Evolutionary conservation across 805 yeast species (phyloP), one percentile per base, ranked within the genome.

Genomic region (Zygoascus ofunaensis): DNA sequence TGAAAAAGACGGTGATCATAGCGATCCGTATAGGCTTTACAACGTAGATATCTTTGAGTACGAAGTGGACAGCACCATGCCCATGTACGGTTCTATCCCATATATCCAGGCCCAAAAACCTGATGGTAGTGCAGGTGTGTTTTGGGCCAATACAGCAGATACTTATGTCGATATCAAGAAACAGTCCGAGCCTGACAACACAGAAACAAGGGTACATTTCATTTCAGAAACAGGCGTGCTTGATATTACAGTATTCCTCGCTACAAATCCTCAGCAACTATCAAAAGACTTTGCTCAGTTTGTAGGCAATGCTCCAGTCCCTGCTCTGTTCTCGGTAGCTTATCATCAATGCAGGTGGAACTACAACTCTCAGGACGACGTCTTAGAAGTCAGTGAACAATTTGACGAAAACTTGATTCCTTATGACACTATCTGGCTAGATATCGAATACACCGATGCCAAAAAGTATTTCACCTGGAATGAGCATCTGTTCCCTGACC

Each of bases 291-390:
- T 82, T 60, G 81, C 87, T 1, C 52, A 60, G 2, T 61, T 92
- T 15, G 80, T 94, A 0, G 98, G 98, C 0, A 73, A 65, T 46
- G 71, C 87, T 0, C 61, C 70, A 5, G 63, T 92, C 8, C 98
- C 98, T 1, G 82, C 78, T 50, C 50, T 80, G 36, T 83, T 87
- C 55, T 70, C 95, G 0, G 61, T 87, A 12, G 97, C 95, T 0
- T 86, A 92, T 59, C 97, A 92, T 59, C 98, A 92, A 63, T 90
- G 96, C 59, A 74, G 97, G 57, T 92, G 98, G 98, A 92, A 92
- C 61, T 92, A 92, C 65, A 85, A 86, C 58, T 89, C 83, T 54
- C 89, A 85, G 57, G 71, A 71, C 8, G 98, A 92, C 62, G 90
- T 92, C 1, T 62, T 87, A n/a, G 77, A 71, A 5, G 82, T 92